phyloP scores from a whole-genome alignment of 2,329 filamentous ascomycete species.

The Rachicladosporium sp. region DNA sequence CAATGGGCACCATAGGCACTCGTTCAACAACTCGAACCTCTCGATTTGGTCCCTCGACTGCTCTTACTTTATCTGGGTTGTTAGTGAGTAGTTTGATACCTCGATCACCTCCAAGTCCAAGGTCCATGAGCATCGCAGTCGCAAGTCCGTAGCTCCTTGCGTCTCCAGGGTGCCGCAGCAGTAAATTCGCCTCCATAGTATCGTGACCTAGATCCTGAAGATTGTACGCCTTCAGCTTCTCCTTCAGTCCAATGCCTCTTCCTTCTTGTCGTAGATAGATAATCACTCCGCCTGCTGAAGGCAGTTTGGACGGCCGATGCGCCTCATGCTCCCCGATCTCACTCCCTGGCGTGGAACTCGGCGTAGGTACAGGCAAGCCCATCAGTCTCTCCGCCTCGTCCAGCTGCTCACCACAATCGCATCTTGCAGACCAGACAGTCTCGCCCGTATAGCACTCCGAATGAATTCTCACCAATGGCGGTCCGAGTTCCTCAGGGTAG shows the following conservation, averaged over 20 bases:
- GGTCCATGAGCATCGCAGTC: constrained; percentile 81
- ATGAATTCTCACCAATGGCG: constrained; percentile 85
- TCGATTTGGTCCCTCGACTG: constrained; percentile 79
- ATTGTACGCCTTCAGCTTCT: constrained; percentile 97
- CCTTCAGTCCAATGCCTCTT: constrained; percentile 82
- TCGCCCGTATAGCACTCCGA: constrained; percentile 98
- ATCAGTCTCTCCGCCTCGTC: constrained; percentile 93
- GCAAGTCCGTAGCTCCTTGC: constrained; percentile 92
- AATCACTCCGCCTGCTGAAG: constrained; percentile 67
- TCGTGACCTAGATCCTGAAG: constrained; percentile 94
- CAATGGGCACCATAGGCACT: constrained; percentile 89
- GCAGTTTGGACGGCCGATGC: constrained; percentile 12
- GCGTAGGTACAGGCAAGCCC: constrained; percentile 33
- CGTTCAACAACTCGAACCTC: constrained; percentile 81
- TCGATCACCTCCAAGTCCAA: constrained; percentile 56
- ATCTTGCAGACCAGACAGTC: constrained; percentile 94
- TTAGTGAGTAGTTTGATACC: constrained; percentile 83
- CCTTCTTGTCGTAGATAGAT: constrained; percentile 94
- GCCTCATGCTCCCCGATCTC: constrained; percentile 8
- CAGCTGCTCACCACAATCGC: constrained; percentile 94
- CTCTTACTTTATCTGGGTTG: constrained; percentile 92
- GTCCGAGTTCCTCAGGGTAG: constrained; percentile 22
- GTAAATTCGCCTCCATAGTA: constrained; percentile 87
- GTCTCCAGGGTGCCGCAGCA: constrained; percentile 85
- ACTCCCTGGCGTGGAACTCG: constrained; percentile 16